Evolutionary conservation across 371 early-diverging fungal species (phyloP), one percentile per base, ranked within the genome.

Genomic region (Smittium mucronatum): DNA sequence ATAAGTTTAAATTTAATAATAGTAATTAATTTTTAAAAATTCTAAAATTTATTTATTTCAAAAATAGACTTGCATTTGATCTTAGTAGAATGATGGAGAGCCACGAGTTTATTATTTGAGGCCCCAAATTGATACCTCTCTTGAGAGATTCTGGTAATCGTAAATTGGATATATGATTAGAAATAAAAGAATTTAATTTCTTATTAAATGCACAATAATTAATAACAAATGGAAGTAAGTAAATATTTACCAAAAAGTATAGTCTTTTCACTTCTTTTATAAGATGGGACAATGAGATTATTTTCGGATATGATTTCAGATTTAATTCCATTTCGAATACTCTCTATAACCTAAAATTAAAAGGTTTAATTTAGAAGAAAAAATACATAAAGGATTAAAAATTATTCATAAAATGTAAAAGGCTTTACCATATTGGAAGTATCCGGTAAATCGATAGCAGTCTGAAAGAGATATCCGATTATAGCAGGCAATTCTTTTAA

Each of bases 401-500:
- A n/a, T n/a, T n/a, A n/a, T n/a, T n/a, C n/a, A n/a, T n/a, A n/a
- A n/a, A n/a, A n/a, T n/a, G n/a, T n/a, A n/a, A n/a, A 30, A 16
- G 15, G 11, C 2, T 1, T 67, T 2, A 67, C 36, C 2, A 34
- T 30, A 25, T 2, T 16, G 1, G 34, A 30, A 26, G 36, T 67
- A 11, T 36, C 47, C 29, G 31, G 34, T 15, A 67, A 17, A 1
- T 67, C 67, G 2, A 30, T 67, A 11, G 36, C 30, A 8, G 67
- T 16, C 28, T 33, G 34, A 34, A 67, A 47, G 25, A 67, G 31
- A 28, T 36, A 67, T 16, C 67, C 67, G 1, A 67, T 35, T 25
- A 67, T 36, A 11, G 67, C 67, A 26, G 67, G 67, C 2, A 67
- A 21, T 26, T 67, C 67, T 17, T 2, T 16, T 5, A 57, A 16